Evolutionary conservation across 495 filamentous ascomycete species (phyloP).

Genomic region (Rhizodiscina lignyota): DNA sequence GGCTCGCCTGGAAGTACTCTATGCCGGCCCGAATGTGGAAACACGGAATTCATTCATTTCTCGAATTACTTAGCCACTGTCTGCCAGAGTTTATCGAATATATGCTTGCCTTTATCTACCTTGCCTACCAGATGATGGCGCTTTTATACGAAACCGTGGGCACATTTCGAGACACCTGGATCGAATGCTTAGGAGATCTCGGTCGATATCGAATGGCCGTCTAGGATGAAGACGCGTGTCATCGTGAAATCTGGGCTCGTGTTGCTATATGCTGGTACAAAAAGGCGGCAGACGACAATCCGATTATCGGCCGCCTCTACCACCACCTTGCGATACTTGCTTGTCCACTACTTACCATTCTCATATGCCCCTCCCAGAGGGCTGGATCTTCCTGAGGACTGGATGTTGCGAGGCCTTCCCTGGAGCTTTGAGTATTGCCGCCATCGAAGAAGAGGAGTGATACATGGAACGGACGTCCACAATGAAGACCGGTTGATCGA

Average conservation of each 20-base stretch:
- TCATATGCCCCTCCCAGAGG: too few relatives aligned
- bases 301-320: conserved; percentile 1
- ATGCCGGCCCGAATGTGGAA: conserved; percentile 82
- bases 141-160: conserved; percentile 61
- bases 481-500: too few relatives aligned
- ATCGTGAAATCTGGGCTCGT: conserved; percentile 62
- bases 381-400: too few relatives aligned
- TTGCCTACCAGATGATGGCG: conserved; percentile 70
- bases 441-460: too few relatives aligned
- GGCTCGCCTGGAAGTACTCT: conserved; percentile 49
- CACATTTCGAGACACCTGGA: conserved; percentile 70
- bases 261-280: conserved; percentile 71
- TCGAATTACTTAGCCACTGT: conserved; percentile 54
- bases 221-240: conserved; percentile 51
- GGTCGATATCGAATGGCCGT: conserved; percentile 63
- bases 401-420: too few relatives aligned
- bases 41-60: conserved; percentile 62
- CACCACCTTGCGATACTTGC: conserved; percentile 2
- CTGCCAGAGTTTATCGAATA: conserved; percentile 57
- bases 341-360: too few relatives aligned
- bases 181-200: conserved; percentile 75
- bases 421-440: too few relatives aligned
- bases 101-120: conserved; percentile 68
- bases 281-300: conserved; percentile 46
- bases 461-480: too few relatives aligned